phyloP scores from a whole-genome alignment of 352 stramenopile species.

The Pythium dissotocum region DNA sequence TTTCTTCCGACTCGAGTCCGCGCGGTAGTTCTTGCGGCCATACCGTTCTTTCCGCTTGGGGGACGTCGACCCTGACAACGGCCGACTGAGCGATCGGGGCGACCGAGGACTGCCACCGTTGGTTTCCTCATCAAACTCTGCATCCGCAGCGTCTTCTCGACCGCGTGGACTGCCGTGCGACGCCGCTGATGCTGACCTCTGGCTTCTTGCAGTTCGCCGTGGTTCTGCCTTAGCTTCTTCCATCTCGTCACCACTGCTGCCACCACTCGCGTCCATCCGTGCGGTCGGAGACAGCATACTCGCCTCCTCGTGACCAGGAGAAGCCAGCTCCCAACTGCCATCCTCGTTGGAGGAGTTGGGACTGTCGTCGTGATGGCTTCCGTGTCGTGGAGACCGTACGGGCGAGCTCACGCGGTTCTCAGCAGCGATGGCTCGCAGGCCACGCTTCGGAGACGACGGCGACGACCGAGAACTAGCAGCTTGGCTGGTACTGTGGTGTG shows the following conservation, averaged over 20 bases:
- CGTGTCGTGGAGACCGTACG: background rate
- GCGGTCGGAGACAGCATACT: background rate
- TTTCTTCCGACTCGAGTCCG: slow-evolving; percentile 66
- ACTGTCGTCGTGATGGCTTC: background rate
- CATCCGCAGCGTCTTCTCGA: background rate
- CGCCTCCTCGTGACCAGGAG: background rate
- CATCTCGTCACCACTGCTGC: slow-evolving; percentile 4
- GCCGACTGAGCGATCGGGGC: slow-evolving; percentile 11
- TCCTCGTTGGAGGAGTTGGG: slow-evolving; percentile 24
- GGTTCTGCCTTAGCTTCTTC: background rate
- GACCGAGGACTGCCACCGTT: slow-evolving; percentile 26
- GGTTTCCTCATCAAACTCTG: slow-evolving; percentile 12
- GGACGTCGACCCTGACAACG: slow-evolving; percentile 24
- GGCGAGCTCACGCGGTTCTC: background rate
- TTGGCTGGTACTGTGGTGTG: background rate
- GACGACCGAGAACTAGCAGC: background rate
- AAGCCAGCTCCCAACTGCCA: slow-evolving; percentile 21
- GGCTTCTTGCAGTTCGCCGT: background rate
- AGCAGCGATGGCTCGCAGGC: background rate
- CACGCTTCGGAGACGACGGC: slow-evolving; percentile 11
- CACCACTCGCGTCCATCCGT: background rate
- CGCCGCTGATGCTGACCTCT: slow-evolving; percentile 8
- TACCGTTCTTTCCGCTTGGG: slow-evolving; percentile 66
- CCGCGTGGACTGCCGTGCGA: slow-evolving; percentile 7
- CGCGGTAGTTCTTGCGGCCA: slow-evolving; percentile 76